Conservation (phyloP, 257 asterid genomes). For the Catharanthus roseus region DNA sequence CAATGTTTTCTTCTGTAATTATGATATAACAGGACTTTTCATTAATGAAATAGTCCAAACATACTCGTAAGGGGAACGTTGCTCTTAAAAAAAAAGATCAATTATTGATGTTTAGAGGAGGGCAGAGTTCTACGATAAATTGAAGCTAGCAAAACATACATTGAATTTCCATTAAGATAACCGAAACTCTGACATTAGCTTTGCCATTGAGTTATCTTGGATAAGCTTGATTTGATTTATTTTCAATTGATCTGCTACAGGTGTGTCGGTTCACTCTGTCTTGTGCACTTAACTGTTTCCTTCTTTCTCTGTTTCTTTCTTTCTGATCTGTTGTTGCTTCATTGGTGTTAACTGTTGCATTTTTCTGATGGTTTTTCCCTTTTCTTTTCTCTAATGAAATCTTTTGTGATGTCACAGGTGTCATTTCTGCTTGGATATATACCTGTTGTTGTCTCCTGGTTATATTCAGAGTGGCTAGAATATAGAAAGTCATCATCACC, state of each 20-base stretch:
- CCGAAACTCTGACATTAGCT: neutral
- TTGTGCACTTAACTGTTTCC: neutral
- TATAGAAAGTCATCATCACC: conserved; percentile 51
- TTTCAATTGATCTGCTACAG: neutral
- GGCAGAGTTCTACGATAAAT: neutral
- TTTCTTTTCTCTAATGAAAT: conserved; percentile 11
- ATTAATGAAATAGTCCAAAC: neutral
- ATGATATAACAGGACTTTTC: neutral
- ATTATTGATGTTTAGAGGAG: neutral
- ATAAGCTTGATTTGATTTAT: neutral
- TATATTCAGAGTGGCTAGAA: conserved; percentile 87
- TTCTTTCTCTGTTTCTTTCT: neutral
- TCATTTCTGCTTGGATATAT: conserved; percentile 79
- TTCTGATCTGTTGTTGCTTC: neutral
- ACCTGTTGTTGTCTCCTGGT: conserved; percentile 72
- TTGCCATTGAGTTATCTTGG: neutral
- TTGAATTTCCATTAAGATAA: neutral
- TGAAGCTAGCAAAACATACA: neutral
- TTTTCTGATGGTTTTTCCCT: conserved; percentile 2
- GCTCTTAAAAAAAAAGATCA: neutral
- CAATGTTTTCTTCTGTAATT: neutral
- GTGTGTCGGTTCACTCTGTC: neutral
- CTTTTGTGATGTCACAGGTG: conserved; percentile 46
- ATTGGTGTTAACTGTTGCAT: neutral
- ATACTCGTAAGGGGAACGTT: neutral